A percentile compares a stretch with the other conserved stretches of the same genome.
Evolutionary conservation across 176 grass and related monocot species (phyloP).

Genomic region (Echinochloa phyllopogon): DNA sequence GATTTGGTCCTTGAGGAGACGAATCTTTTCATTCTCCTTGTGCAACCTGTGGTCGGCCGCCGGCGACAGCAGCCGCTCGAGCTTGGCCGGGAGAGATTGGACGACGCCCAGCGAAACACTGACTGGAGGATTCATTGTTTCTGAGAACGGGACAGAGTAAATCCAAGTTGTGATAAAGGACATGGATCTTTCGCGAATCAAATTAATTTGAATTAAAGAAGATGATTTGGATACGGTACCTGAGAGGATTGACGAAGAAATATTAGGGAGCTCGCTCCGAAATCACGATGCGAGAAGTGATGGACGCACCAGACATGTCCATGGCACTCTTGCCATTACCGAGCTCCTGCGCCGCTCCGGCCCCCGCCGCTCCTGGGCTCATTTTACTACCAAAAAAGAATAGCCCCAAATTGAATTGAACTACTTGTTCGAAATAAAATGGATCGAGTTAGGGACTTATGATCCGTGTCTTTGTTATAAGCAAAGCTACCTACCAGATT

Average conservation of each 20-base stretch:
- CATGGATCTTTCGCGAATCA: background rate
- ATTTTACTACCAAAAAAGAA: too few species aligned
- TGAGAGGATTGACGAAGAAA: background rate
- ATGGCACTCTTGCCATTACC: too few species aligned
- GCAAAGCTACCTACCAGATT: too few species aligned
- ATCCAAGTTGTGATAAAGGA: background rate
- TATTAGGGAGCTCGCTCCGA: background rate
- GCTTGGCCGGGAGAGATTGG: constrained; percentile 3
- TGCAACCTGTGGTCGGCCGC: background rate
- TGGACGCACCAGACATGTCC: background rate
- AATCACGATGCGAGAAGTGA: background rate
- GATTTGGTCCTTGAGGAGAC: background rate
- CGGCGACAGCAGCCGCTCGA: background rate
- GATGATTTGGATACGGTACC: background rate
- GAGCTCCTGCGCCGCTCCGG: too few species aligned
- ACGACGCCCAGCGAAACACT: constrained; percentile 14
- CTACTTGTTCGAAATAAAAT: too few species aligned
- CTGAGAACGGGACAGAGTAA: background rate
- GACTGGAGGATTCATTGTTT: background rate
- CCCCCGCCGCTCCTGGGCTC: too few species aligned
- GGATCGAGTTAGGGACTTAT: too few species aligned
- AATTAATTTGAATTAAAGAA: too few species aligned
- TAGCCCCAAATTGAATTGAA: too few species aligned
- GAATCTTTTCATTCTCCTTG: background rate
- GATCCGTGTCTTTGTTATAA: too few species aligned